Percentiles rank a stretch among this genome's conserved stretches.
These are phyloP conservation scores for Ustilago shanxiensis DNA, from an alignment of 1,284 basidiomycete species.

Conservation along the genomic window DNA sequence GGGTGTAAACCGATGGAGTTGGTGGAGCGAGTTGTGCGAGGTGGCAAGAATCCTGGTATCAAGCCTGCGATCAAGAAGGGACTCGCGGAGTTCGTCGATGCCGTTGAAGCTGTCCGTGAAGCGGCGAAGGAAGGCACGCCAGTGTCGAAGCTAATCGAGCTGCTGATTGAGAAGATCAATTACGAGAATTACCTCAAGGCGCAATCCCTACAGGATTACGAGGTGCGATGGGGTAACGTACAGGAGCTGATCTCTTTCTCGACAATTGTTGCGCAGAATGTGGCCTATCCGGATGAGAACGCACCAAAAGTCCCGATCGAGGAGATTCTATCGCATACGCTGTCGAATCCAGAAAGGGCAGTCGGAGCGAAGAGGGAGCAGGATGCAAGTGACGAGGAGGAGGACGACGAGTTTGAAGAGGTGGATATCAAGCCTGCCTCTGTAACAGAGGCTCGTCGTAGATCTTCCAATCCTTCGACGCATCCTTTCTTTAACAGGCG, in stretches of 20 bases:
- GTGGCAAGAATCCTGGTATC: conserved; percentile 74
- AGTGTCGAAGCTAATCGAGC: conserved; percentile 78
- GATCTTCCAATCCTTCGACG: neutral
- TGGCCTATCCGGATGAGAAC: conserved; percentile 3
- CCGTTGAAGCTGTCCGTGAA: conserved; percentile 75
- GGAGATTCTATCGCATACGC: conserved; percentile 36
- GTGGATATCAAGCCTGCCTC: conserved; percentile 15
- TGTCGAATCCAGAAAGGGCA: conserved; percentile 32
- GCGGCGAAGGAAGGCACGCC: conserved; percentile 76
- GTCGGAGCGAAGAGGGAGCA: conserved; percentile 7
- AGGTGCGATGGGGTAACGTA: conserved; percentile 86
- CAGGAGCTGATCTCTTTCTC: conserved; percentile 78
- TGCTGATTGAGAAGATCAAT: conserved; percentile 76
- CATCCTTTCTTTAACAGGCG: conserved; percentile 30
- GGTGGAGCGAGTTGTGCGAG: conserved; percentile 54
- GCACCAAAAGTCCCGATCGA: conserved; percentile 24
- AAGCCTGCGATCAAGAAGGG: conserved; percentile 79
- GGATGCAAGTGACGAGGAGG: conserved; percentile 28
- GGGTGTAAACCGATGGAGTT: conserved; percentile 77
- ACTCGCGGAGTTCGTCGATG: conserved; percentile 76
- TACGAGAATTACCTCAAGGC: conserved; percentile 81
- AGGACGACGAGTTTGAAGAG: conserved; percentile 70
- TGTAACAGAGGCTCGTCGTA: neutral
- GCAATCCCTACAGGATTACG: conserved; percentile 76
- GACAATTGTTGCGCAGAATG: conserved; percentile 42